Evolutionary conservation across 2,329 filamentous ascomycete genomes (phyloP), one percentile per base, ranked within the genome.

Genomic region (Daldinia sp.): DNA sequence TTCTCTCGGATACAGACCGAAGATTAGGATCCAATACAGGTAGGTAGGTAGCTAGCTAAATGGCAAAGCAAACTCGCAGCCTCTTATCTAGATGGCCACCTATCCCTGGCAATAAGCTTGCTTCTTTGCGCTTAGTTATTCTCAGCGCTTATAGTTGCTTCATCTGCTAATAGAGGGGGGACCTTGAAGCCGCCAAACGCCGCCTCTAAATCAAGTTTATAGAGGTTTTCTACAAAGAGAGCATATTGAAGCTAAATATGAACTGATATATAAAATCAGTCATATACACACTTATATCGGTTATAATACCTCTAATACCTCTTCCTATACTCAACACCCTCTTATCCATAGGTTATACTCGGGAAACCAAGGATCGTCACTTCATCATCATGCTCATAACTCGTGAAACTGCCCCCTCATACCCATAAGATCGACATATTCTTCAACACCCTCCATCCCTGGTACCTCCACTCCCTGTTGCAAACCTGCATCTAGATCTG

Each of bases 391-490:
- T 18, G 7, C 33, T 53, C 48, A 53, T 20, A 35, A 20, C 7
- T 35, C 48, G 6, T 53, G 26, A 53, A 20, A 35, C 9, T 15
- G 5, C 3, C n/a, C 39, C 10, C 50, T 50, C 13, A 30, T 51
- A 7, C 30, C 48, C 60, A 46, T 33, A 39, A 68, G 13, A 55
- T 70, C 59, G 13, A 26, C 59, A 33, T 63, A 69, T 15, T 48
- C 69, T 15, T 48, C 69, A 2, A 20, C 23, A 6, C 26, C 44
- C 6, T 23, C 50, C 18, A 61, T n/a, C 6, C 20, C 63, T 4
- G 54, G n/a, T 26, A 63, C 18, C 33, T 50, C 60, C 42, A 35
- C 10, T 1, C 18, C 60, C 33, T 41, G 60, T 9, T 63, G 59
- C 23, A 60, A 4, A 15, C 13, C 46, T 23, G 20, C 18, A 20